These are phyloP conservation scores for Hura crepitans DNA, from an alignment of 441 rosid species.

Conservation along the genomic window DNA sequence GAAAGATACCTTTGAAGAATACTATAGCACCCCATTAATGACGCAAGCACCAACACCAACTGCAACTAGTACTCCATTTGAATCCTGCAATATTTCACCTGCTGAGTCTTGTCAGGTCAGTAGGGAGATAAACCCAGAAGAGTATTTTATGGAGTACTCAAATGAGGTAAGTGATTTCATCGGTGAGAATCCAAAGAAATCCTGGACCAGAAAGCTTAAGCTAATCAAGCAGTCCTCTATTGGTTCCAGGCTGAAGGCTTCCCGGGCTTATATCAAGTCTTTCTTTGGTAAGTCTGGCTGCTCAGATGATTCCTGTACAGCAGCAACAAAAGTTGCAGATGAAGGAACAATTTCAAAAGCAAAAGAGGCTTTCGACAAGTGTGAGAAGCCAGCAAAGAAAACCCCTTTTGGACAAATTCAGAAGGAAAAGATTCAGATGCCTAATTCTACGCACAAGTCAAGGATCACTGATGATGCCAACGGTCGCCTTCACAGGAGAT, in stretches of 20 bases:
- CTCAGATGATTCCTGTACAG: conserved; percentile 38
- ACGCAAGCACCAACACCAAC: conserved; percentile 54
- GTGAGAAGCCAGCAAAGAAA: conserved; percentile 33
- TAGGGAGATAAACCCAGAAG: conserved; percentile 70
- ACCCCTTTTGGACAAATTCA: conserved; percentile 52
- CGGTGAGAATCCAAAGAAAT: conserved; percentile 46
- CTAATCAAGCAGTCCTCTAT: conserved; percentile 53
- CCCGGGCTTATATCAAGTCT: conserved; percentile 60
- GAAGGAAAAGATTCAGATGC: conserved; percentile 34
- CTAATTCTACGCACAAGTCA: conserved; percentile 19
- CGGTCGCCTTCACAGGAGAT: conserved; percentile 49
- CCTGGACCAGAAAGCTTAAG: conserved; percentile 68
- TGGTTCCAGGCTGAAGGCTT: conserved; percentile 67
- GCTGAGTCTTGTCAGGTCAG: conserved; percentile 57
- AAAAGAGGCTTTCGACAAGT: conserved; percentile 26
- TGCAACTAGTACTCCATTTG: conserved; percentile 58
- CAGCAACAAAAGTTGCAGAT: conserved; percentile 44
- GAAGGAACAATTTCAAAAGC: conserved; percentile 42
- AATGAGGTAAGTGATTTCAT: conserved; percentile 26
- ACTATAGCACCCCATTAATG: conserved; percentile 61
- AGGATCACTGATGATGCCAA: conserved; percentile 32
- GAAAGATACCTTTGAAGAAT: conserved; percentile 37
- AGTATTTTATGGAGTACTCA: conserved; percentile 39
- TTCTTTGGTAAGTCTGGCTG: conserved; percentile 61
- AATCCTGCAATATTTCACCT: conserved; percentile 35